Evolutionary conservation across 2,329 filamentous ascomycete genomes (phyloP).

Genomic region (Xylariales sp.): DNA sequence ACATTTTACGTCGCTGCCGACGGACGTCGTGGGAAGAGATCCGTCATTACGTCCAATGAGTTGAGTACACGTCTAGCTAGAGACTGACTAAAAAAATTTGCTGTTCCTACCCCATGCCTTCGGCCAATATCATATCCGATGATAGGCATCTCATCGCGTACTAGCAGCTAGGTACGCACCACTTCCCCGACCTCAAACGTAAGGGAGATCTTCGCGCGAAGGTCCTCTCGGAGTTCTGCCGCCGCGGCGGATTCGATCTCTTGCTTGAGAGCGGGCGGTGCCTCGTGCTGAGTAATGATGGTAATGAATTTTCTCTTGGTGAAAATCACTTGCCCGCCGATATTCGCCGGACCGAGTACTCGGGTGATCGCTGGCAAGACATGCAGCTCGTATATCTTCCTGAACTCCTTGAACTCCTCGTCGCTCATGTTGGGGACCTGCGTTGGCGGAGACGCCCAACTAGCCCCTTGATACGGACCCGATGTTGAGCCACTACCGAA

Average conservation of each 20-base stretch:
- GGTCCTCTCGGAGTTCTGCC: background rate
- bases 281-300: conserved; percentile 18
- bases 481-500: background rate
- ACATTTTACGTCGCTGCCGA: background rate
- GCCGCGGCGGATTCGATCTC: conserved; percentile 2
- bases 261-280: conserved; percentile 9
- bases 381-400: conserved; percentile 9
- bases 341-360: background rate
- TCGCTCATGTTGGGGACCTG: background rate
- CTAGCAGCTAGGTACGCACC: background rate
- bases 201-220: conserved; percentile 19
- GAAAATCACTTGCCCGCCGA: conserved; percentile 17
- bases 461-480: background rate
- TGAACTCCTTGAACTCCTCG: conserved; percentile 11
- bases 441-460: background rate
- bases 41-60: background rate
- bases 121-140: background rate
- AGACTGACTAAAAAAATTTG: background rate
- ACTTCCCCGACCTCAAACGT: conserved; percentile 15
- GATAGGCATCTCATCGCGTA: background rate
- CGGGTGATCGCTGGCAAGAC: conserved; percentile 17
- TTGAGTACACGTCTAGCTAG: background rate
- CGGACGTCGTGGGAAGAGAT: background rate
- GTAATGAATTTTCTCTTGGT: conserved; percentile 1
- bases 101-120: background rate